A percentile compares a stretch with the other conserved stretches of the same genome.
Evolutionary conservation across 345 rosid species (phyloP).

Genomic region (Salix brachista): DNA sequence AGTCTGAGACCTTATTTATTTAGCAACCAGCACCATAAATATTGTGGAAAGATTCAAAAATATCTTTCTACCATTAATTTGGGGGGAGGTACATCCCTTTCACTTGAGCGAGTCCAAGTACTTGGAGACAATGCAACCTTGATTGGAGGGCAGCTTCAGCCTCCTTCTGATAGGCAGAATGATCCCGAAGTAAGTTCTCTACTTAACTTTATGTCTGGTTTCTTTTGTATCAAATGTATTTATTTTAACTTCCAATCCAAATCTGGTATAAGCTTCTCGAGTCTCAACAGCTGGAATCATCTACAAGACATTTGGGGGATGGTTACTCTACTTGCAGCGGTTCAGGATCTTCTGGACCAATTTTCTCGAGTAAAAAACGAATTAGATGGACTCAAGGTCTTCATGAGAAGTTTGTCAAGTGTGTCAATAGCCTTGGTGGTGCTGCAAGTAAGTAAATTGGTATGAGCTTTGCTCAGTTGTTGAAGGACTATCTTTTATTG

Average conservation of each 20-base stretch:
- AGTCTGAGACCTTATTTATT: neutral
- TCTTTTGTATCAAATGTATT: no score
- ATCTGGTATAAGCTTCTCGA: neutral
- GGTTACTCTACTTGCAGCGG: neutral
- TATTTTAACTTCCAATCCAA: neutral
- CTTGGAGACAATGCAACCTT: neutral
- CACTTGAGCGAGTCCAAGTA: neutral
- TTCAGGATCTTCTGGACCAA: neutral
- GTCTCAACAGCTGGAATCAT: neutral
- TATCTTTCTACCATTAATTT: neutral
- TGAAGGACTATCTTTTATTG: neutral
- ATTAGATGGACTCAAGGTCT: slow-evolving; percentile 15
- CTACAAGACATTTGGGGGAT: neutral
- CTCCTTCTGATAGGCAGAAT: neutral
- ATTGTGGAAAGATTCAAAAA: neutral
- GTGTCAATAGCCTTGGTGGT: slow-evolving; percentile 19
- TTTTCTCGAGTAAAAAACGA: neutral
- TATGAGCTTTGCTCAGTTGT: neutral
- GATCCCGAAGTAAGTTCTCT: neutral
- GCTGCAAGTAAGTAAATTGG: slow-evolving; percentile 9
- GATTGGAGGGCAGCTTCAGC: neutral
- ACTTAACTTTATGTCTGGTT: neutral
- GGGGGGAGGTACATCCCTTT: neutral
- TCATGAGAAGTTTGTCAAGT: slow-evolving; percentile 7
- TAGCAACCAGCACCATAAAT: neutral